Evolutionary conservation across 441 rosid genomes (phyloP).

Genomic region (Populus trichocarpa): DNA sequence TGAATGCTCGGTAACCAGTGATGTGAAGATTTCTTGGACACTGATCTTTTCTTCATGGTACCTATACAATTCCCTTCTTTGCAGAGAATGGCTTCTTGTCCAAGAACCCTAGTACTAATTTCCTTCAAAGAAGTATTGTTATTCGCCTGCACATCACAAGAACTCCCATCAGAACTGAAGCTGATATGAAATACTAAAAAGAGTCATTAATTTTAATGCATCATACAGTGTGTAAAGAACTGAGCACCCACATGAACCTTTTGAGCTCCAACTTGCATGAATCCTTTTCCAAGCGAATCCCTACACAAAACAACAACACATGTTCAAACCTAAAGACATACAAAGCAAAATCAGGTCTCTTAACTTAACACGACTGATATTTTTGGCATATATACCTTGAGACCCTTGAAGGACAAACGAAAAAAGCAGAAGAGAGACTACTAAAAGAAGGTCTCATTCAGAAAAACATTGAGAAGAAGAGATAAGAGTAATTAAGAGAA

Average conservation of each 20-base stretch:
- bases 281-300: constrained; percentile 37
- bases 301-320: constrained; percentile 22
- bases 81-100: constrained; percentile 18
- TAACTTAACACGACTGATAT: not conserved
- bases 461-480: not conserved
- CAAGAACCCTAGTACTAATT: constrained; percentile 16
- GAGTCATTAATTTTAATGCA: not conserved
- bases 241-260: constrained; percentile 22
- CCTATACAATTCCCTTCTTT: constrained; percentile 25
- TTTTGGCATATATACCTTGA: constrained; percentile 39
- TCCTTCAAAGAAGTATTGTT: constrained; percentile 2
- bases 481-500: no score
- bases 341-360: not conserved
- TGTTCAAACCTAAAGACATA: constrained; percentile 7
- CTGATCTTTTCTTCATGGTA: constrained; percentile 35
- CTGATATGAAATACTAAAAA: no score
- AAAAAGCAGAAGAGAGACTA: constrained; percentile 34
- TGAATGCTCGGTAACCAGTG: constrained; percentile 49
- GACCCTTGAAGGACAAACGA: constrained; percentile 24
- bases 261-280: constrained; percentile 22
- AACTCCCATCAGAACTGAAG: not conserved
- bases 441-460: constrained; percentile 32
- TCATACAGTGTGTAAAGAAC: not conserved
- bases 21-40: constrained; percentile 28
- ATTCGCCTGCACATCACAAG: constrained; percentile 12